A percentile compares a stretch with the other conserved stretches of the same genome.
Conservation (phyloP, 2,329 filamentous ascomycete genomes). For the Diaporthe humulicola region DNA sequence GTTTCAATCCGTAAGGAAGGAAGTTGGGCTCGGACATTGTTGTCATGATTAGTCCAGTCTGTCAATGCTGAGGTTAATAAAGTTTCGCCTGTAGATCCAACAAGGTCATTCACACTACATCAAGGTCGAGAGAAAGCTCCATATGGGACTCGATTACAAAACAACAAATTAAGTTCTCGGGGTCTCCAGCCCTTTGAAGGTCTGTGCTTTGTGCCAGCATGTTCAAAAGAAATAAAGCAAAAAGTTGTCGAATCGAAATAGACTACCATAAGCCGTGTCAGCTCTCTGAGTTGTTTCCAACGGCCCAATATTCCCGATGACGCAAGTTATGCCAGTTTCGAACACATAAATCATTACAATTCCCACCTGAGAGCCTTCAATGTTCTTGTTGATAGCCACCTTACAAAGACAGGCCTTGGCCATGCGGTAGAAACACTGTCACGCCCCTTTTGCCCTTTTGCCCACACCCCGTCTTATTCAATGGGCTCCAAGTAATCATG, state of each 20-base stretch:
- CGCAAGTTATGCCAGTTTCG: no score
- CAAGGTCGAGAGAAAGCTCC: neutral
- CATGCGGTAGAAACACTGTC: neutral
- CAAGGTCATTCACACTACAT: neutral
- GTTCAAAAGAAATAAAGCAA: neutral
- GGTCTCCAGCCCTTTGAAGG: neutral
- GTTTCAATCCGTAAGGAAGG: no score
- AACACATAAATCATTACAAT: neutral
- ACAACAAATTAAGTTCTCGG: no score
- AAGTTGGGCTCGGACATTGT: neutral
- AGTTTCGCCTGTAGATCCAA: no score
- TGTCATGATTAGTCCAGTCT: no score
- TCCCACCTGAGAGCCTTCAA: no score
- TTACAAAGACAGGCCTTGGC: no score
- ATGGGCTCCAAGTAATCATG: neutral
- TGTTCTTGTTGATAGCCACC: neutral
- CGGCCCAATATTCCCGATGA: neutral
- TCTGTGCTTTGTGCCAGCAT: neutral
- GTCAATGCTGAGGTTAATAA: neutral
- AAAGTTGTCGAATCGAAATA: neutral
- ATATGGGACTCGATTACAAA: neutral
- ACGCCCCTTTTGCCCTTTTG: neutral
- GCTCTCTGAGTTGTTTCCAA: neutral
- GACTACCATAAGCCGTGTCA: no score
- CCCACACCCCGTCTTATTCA: neutral